Evolutionary conservation across 164 flowering plant species (phyloP).

Genomic region (Kalanchoe fedtschenkoi): DNA sequence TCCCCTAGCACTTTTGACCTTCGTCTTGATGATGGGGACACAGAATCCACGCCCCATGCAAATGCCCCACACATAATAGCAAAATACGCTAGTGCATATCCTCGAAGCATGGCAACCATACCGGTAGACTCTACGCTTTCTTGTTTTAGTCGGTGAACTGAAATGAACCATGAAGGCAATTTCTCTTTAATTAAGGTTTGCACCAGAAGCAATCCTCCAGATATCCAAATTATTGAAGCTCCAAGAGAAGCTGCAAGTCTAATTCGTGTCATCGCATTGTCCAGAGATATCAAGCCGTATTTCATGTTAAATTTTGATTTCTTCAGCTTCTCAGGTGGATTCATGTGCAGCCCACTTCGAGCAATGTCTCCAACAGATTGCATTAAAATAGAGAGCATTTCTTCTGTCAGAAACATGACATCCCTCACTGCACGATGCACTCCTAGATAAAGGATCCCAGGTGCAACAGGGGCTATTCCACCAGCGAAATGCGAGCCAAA

Average conservation of each 20-base stretch:
- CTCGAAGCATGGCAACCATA: constrained; percentile 46
- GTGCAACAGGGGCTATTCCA: constrained; percentile 80
- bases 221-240: constrained; percentile 69
- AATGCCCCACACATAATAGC: constrained; percentile 63
- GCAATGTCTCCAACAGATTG: constrained; percentile 61
- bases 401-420: constrained; percentile 61
- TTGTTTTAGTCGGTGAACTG: constrained; percentile 35
- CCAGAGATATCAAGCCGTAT: constrained; percentile 62
- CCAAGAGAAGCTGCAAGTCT: constrained; percentile 78
- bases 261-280: constrained; percentile 54
- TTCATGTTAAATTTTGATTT: constrained; percentile 42
- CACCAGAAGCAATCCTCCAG: constrained; percentile 65
- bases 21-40: constrained; percentile 35
- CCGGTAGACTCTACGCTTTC: constrained; percentile 34
- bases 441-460: constrained; percentile 77
- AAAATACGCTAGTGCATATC: constrained; percentile 80
- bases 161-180: constrained; percentile 88
- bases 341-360: constrained; percentile 22
- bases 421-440: constrained; percentile 66
- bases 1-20: constrained; percentile 44
- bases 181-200: constrained; percentile 66
- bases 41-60: constrained; percentile 70
- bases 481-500: constrained; percentile 62
- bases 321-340: constrained; percentile 34
- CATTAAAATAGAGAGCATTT: constrained; percentile 62